phyloP scores from a whole-genome alignment of 2,329 filamentous ascomycete genomes.

The Ophiostoma sp. region DNA sequence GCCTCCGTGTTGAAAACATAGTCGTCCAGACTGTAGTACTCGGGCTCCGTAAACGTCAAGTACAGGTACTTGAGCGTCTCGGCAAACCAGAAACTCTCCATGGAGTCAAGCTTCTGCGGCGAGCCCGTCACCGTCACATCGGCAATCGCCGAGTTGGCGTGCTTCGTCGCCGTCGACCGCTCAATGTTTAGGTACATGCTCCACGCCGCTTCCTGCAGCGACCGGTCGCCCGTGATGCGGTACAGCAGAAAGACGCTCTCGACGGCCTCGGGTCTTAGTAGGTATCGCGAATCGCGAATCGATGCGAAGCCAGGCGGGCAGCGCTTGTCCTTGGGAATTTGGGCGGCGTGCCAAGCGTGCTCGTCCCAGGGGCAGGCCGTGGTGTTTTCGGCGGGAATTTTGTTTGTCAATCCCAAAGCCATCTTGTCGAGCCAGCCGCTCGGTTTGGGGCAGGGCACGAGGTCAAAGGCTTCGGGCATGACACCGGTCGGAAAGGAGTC shows the following conservation, averaged over 20 bases:
- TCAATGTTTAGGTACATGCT: constrained; percentile 73
- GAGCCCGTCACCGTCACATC: constrained; percentile 45
- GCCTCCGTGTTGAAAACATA: constrained; percentile 32
- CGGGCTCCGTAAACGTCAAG: constrained; percentile 29
- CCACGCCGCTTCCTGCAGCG: constrained; percentile 75
- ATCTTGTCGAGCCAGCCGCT: constrained; percentile 6
- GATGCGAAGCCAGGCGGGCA: constrained; percentile 34
- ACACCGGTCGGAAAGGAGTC: constrained; percentile 54
- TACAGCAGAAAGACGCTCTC: constrained; percentile 78
- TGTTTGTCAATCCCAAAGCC: constrained; percentile 29
- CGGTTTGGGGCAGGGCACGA: constrained; percentile 45
- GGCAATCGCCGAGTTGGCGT: constrained; percentile 31
- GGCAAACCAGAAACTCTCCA: constrained; percentile 32
- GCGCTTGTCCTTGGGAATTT: constrained; percentile 27
- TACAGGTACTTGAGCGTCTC: constrained; percentile 33
- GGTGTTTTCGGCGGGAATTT: background rate
- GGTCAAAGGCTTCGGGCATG: constrained; percentile 58
- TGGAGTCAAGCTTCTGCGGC: constrained; percentile 43
- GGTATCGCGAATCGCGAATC: constrained; percentile 45
- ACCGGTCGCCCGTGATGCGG: constrained; percentile 70
- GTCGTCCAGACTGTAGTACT: constrained; percentile 31
- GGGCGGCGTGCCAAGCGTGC: constrained; percentile 36
- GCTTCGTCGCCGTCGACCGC: constrained; percentile 51
- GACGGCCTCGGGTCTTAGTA: constrained; percentile 69
- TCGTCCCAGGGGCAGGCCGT: constrained; percentile 40